phyloP scores from a whole-genome alignment of 2,329 filamentous ascomycete genomes.

The Cladosporium austrohemisphaericum region DNA sequence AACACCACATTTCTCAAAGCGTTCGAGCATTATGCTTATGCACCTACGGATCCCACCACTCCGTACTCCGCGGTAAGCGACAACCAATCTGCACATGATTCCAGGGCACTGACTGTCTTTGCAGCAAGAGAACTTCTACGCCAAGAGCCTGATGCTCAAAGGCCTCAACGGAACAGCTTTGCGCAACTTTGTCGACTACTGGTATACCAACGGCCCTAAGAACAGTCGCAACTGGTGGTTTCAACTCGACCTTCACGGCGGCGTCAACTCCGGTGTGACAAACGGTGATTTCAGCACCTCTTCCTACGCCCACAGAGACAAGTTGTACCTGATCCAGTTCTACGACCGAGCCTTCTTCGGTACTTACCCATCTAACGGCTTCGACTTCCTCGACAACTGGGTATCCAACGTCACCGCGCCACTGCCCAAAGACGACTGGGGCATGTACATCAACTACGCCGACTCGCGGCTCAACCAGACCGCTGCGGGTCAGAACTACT shows the following conservation, averaged over 20 bases:
- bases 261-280: conserved; percentile 16
- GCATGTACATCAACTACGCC: conserved; percentile 20
- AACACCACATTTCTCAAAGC: conserved; percentile 11
- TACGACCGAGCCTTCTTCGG: conserved; percentile 16
- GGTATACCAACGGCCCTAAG: conserved; percentile 13
- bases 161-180: conserved; percentile 16
- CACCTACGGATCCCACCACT: conserved; percentile 10
- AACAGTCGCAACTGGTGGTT: conserved; percentile 17
- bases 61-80: conserved; percentile 12
- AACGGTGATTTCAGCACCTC: conserved; percentile 17
- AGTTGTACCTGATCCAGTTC: conserved; percentile 19
- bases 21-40: conserved; percentile 11
- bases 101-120: not conserved
- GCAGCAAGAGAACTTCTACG: conserved; percentile 19
- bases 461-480: conserved; percentile 15
- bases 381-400: conserved; percentile 16
- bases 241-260: conserved; percentile 18
- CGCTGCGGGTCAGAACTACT: conserved; percentile 1
- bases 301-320: conserved; percentile 19
- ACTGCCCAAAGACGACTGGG: conserved; percentile 14
- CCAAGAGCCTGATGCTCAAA: conserved; percentile 18
- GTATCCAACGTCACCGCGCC: conserved; percentile 14
- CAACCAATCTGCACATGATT: too few species aligned
- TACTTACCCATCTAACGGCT: conserved; percentile 14
- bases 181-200: conserved; percentile 17